Percentiles rank a stretch among this genome's conserved stretches.
Evolutionary conservation across 495 filamentous ascomycete species (phyloP).

Genomic region (Cercophora sp.): DNA sequence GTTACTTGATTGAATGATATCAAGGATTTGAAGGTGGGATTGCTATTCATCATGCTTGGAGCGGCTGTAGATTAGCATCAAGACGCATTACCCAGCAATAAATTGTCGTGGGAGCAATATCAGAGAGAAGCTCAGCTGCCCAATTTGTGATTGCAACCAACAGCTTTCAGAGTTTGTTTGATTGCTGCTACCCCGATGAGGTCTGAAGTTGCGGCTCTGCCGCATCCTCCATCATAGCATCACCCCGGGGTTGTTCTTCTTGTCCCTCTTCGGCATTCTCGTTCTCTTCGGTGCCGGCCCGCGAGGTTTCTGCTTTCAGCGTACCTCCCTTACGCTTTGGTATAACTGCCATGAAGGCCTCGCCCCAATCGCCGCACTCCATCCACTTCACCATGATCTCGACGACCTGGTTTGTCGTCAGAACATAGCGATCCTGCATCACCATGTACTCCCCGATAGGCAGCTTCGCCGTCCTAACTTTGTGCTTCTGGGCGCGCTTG

Average conservation of each 20-base stretch:
- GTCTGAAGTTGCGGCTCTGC: not conserved
- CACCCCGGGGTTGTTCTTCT: too few species aligned
- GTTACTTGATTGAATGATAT: not conserved
- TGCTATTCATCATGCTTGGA: too few species aligned
- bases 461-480: conserved; percentile 80
- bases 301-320: conserved; percentile 36
- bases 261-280: not conserved
- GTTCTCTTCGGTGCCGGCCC: conserved; percentile 12
- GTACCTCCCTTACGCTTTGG: conserved; percentile 78
- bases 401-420: conserved; percentile 90
- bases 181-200: not conserved
- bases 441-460: conserved; percentile 90
- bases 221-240: not conserved
- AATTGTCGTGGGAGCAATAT: too few species aligned
- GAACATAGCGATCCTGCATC: conserved; percentile 76
- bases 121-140: too few species aligned
- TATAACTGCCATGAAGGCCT: conserved; percentile 81
- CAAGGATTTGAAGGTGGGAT: too few species aligned
- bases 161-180: too few species aligned
- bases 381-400: conserved; percentile 96
- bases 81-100: too few species aligned
- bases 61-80: too few species aligned
- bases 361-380: conserved; percentile 81
- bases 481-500: conserved; percentile 66
- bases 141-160: too few species aligned